phyloP scores from a whole-genome alignment of 257 asterid species.

The Przewalskia tangutica region DNA sequence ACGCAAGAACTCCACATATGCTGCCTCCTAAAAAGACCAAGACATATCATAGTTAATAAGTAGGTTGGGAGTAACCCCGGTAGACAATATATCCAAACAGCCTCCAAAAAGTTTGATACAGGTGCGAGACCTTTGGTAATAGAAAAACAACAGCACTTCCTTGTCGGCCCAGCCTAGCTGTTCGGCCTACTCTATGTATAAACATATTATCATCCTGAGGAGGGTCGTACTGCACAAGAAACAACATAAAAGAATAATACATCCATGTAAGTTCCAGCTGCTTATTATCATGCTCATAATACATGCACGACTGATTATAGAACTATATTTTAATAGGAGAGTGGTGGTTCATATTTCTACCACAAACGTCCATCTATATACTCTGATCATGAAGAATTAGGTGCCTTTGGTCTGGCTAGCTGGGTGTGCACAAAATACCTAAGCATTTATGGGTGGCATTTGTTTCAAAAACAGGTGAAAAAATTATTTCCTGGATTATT shows the following conservation, averaged over 20 bases:
- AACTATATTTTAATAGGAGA: neutral
- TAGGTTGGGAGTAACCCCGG: neutral
- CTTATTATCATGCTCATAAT: neutral
- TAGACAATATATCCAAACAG: neutral
- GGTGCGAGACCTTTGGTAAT: slow-evolving; percentile 45
- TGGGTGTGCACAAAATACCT: neutral
- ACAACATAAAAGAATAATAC: slow-evolving; percentile 9
- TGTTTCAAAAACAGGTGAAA: neutral
- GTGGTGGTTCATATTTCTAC: neutral
- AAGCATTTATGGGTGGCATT: neutral
- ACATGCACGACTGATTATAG: neutral
- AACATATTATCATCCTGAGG: slow-evolving; percentile 95
- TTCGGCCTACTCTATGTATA: slow-evolving; percentile 94
- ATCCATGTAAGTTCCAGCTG: slow-evolving; percentile 9
- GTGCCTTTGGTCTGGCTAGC: neutral
- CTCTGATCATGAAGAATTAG: neutral
- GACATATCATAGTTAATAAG: slow-evolving; percentile 3
- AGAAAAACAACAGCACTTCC: slow-evolving; percentile 82
- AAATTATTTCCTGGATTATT: neutral
- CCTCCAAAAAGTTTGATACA: neutral
- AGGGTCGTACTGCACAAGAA: slow-evolving; percentile 69
- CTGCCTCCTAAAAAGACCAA: slow-evolving; percentile 59
- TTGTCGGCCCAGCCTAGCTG: slow-evolving; percentile 92
- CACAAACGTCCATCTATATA: neutral
- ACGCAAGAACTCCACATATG: slow-evolving; percentile 69